Conservation (phyloP, 257 asterid species). For the Petrea volubilis region DNA sequence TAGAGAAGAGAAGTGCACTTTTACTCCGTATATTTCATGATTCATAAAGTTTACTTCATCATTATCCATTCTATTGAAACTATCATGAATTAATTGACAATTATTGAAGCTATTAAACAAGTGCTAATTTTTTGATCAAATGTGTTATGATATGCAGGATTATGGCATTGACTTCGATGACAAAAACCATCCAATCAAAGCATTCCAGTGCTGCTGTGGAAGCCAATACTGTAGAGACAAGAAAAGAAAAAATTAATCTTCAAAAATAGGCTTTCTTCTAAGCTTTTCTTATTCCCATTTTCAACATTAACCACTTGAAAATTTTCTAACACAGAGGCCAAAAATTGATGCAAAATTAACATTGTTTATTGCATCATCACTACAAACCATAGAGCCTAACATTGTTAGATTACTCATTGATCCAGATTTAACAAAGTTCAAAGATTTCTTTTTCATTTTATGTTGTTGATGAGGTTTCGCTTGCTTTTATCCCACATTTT, state of each 20-base stretch:
- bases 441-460: background rate
- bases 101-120: background rate
- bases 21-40: background rate
- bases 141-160: constrained; percentile 45
- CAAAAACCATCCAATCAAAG: constrained; percentile 51
- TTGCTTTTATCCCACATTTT: too few species aligned
- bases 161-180: constrained; percentile 59
- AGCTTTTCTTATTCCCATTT: background rate
- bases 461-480: too few species aligned
- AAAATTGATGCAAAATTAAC: background rate
- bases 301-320: background rate
- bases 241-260: background rate
- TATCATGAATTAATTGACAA: background rate
- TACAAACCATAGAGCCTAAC: background rate
- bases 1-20: too few species aligned
- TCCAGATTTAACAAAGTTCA: background rate
- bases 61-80: background rate
- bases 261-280: background rate
- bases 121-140: background rate
- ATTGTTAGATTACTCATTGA: background rate
- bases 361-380: background rate
- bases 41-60: too few species aligned
- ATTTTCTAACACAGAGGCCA: background rate
- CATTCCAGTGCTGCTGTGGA: constrained; percentile 63
- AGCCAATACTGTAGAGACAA: constrained; percentile 49